Evolutionary conservation across 2,329 filamentous ascomycete genomes (phyloP), one percentile per base, ranked within the genome.

Genomic region (Diplocarpon rosae): DNA sequence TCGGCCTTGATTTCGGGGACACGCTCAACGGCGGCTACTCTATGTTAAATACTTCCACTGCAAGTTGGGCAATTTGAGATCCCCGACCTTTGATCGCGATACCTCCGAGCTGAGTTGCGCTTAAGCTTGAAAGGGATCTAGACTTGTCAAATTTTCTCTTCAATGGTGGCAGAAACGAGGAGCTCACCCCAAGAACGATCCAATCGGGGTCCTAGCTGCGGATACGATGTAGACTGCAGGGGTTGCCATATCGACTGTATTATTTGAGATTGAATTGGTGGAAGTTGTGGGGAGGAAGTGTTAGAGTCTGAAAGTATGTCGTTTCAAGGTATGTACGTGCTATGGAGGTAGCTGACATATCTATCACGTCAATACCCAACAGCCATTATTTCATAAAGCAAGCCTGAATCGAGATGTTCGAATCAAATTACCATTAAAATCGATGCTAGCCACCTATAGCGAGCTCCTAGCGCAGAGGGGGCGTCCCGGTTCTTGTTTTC

Each of bases 201-300:
- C 92, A 54, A 95, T 75, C 42, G 92, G 92, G 54, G 92, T 98
- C 68, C 89, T 80, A 61, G 80, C 85, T 53, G 81, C 83, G 48
- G 92, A 92, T 62, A 95, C 88, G 62, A 98, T 95, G 71, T 98
- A 98, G 55, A 98, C 90, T 48, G 88, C 76, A 55, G 87, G 83
- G 53, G 89, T 76, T 63, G 86, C 75, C 85, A 93, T 93, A 49
- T 59, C 77, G 68, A 44, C 37, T 13, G 30, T 36, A 39, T 32
- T 10, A 31, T 35, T 20, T 37, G 30, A 14, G 11, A 12, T 32
- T 32, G 30, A 14, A 3, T 3, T 14, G 3, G 11, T 14, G 11
- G 5, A 33, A 13, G 37, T 32, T 34, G 20, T 17, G 17, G 12
- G 39, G 12, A 42, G 20, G 13, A 29, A 17, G n/a, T n/a, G n/a